Evolutionary conservation across 2,329 filamentous ascomycete species (phyloP), one percentile per base, ranked within the genome.

Genomic region (Penicillium digitatum): DNA sequence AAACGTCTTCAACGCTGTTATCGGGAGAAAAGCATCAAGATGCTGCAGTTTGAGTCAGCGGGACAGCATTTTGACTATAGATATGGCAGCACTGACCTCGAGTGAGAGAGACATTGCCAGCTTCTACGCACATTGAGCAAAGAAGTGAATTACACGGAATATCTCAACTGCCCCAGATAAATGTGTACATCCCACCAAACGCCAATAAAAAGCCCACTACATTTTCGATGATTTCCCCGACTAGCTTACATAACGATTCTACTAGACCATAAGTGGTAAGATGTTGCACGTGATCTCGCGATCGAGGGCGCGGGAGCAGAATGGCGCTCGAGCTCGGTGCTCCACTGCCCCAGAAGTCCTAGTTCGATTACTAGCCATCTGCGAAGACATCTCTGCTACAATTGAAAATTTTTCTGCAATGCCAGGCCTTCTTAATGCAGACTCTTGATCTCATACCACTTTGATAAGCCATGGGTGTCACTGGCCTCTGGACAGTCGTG

Each of bases 401-500:
- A 26, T n/a, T 27, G 24, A 2, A 26, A n/a, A n/a, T n/a, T n/a
- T n/a, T 9, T 38, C 6, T 27, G 26, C 3, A 18, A 55, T 48
- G 47, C 43, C 14, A 27, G 14, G 26, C 14, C 26, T 34, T 8
- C 12, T 18, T n/a, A 24, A 20, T 24, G 24, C 16, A 20, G 10
- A 40, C 44, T 38, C 32, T 56, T 55, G 51, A 49, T 42, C 7
- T 38, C 24, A 39, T 24, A 22, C 46, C n/a, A 26, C 18, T 34
- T 50, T 57, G 37, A 56, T 52, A 57, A 55, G 62, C 40, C 50
- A 99, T 99, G 94, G 94, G 94, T 86, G 94, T 99, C 62, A 96
- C 93, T 69, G 92, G 92, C 62, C 89, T 99, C 62, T 99, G 94
- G 94, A 93, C 90, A 60, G 90, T 99, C 49, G 81, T 97, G 62